Conservation (phyloP, 805 yeast species). For the Starmerella bombicola region DNA sequence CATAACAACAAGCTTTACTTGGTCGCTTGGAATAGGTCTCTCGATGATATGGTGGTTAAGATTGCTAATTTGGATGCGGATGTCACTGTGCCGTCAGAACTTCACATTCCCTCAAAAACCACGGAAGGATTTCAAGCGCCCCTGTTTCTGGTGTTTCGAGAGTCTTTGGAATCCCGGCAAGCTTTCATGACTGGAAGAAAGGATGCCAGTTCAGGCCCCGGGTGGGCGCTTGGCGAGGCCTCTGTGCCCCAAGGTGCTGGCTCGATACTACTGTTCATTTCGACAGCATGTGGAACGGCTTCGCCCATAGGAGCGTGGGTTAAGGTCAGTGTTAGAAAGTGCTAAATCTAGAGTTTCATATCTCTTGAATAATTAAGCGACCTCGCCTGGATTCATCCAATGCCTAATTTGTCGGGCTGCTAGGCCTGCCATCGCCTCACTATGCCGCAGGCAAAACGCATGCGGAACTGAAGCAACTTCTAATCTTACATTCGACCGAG, state of each 20-base stretch:
- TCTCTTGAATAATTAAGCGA: no score
- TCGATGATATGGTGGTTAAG: conserved; percentile 7
- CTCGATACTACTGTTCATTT: background rate
- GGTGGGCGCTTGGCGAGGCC: conserved; percentile 23
- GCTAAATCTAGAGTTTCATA: no score
- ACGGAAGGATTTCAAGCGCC: conserved; percentile 22
- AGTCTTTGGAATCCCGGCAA: conserved; percentile 22
- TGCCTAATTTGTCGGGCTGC: conserved; percentile 7
- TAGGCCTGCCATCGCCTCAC: conserved; percentile 34
- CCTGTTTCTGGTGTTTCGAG: conserved; percentile 20
- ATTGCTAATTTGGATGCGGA: conserved; percentile 13
- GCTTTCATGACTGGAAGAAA: conserved; percentile 23
- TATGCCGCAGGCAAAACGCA: conserved; percentile 49
- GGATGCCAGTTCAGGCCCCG: conserved; percentile 20
- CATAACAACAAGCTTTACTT: conserved; percentile 6
- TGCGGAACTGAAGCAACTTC: conserved; percentile 38
- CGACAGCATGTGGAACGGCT: background rate
- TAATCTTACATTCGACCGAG: conserved; percentile 26
- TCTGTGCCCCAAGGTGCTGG: conserved; percentile 2
- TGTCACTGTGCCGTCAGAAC: conserved; percentile 10
- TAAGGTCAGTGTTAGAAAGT: no score
- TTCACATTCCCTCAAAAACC: conserved; percentile 21
- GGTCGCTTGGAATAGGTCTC: conserved; percentile 21
- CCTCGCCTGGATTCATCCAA: background rate
- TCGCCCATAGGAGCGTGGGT: background rate